A percentile compares a stretch with the other conserved stretches of the same genome.
These are phyloP conservation scores for Linderina pennispora DNA, from an alignment of 192 early-diverging fungal genomes.

Conservation along the genomic window DNA sequence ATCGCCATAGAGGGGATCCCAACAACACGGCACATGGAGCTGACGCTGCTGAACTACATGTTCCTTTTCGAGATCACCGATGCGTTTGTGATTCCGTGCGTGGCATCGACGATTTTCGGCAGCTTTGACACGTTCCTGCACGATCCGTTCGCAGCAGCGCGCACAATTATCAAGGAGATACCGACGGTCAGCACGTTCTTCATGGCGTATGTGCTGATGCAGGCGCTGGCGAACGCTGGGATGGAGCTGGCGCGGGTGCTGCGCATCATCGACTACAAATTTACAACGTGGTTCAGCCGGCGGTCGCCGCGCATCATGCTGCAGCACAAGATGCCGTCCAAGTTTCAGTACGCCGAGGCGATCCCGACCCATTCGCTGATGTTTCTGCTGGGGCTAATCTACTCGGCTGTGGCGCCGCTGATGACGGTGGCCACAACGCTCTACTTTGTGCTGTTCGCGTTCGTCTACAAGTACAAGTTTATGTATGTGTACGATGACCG, in stretches of 20 bases:
- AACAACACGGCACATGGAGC: slow-evolving; percentile 6
- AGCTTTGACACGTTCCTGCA: slow-evolving; percentile 3
- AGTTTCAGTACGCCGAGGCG: slow-evolving; percentile 4
- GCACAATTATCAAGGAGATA: slow-evolving; percentile 1
- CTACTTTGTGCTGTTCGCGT: slow-evolving; percentile 3
- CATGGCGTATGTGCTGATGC: slow-evolving; percentile 12
- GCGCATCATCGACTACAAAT: background rate
- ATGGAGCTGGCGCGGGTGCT: slow-evolving; percentile 5
- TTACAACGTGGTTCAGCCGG: background rate
- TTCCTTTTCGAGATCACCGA: slow-evolving; percentile 5
- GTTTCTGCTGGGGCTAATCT: slow-evolving; percentile 7
- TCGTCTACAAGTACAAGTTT: slow-evolving; percentile 8
- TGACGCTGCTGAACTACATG: slow-evolving; percentile 6
- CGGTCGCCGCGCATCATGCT: slow-evolving; percentile 4
- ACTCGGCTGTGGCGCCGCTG: slow-evolving; percentile 10
- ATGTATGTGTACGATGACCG: slow-evolving; percentile 8
- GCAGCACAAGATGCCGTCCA: background rate
- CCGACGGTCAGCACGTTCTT: slow-evolving; percentile 11
- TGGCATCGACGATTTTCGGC: slow-evolving; percentile 3
- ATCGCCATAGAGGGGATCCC: slow-evolving; percentile 4
- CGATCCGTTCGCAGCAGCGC: slow-evolving; percentile 1
- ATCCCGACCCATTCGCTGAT: slow-evolving; percentile 3
- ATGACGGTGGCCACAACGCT: slow-evolving; percentile 2
- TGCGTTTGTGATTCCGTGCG: slow-evolving; percentile 5
- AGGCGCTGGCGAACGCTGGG: slow-evolving; percentile 3